These are phyloP conservation scores for Nematocida sp. DNA, from an alignment of 371 early-diverging fungal species.

Conservation along the genomic window DNA sequence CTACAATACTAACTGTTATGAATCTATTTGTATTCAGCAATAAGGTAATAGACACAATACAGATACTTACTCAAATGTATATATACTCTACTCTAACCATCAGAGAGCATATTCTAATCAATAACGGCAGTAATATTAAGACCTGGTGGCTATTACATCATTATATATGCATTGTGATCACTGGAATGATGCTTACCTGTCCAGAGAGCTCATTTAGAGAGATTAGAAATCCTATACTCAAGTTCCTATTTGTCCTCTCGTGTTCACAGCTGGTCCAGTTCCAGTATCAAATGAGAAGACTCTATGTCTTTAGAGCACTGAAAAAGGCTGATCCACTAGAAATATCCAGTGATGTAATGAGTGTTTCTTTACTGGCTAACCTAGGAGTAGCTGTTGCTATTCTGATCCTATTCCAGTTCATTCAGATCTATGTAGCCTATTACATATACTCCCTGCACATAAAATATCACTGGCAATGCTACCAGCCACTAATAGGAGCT, in stretches of 20 bases:
- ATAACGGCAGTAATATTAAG: conserved; percentile 65
- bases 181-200: conserved; percentile 49
- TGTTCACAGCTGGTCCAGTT: conserved; percentile 48
- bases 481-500: conserved; percentile 46
- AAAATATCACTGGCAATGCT: conserved; percentile 7
- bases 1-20: conserved; percentile 52
- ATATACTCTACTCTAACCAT: conserved; percentile 65
- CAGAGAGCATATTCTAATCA: conserved; percentile 65
- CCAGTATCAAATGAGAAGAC: conserved; percentile 46
- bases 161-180: conserved; percentile 68
- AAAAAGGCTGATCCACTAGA: conserved; percentile 35
- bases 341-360: conserved; percentile 44
- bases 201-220: conserved; percentile 26
- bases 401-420: conserved; percentile 32
- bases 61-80: conserved; percentile 62
- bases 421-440: conserved; percentile 47
- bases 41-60: conserved; percentile 37
- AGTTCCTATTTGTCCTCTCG: conserved; percentile 41
- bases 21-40: conserved; percentile 51
- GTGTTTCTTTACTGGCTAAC: conserved; percentile 27
- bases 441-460: conserved; percentile 38
- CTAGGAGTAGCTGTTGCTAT: conserved; percentile 19
- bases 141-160: conserved; percentile 65
- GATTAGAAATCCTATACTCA: conserved; percentile 28
- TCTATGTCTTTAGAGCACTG: conserved; percentile 32